Evolutionary conservation across 1,284 basidiomycete genomes (phyloP), one percentile per base, ranked within the genome.

Genomic region (Rhodotorula glutinis): DNA sequence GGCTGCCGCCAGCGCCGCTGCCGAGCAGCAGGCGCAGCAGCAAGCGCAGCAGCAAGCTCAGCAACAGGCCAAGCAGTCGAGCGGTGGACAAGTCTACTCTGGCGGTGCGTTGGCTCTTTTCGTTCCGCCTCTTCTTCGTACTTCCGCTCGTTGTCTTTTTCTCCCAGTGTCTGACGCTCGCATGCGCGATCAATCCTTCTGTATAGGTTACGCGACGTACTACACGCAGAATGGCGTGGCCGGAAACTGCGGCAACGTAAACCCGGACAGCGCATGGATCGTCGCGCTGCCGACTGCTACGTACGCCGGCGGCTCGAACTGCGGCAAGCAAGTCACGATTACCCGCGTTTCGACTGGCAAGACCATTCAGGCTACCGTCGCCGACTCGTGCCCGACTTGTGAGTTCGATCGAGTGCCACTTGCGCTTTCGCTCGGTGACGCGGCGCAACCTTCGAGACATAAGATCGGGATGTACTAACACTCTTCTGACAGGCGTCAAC

Each of bases 361-460:
- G 17, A 40, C 23, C 30, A 64, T 68, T 60, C 49, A 55, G 27
- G 66, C 62, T 3, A 27, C 60, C 33, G 60, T 64, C 21, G 66
- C 66, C 38, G 56, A 57, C 56, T 57, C 54, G 29, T 67, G 66
- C 61, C 66, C 62, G 23, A 67, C 69, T 40, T 69, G 66, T 27
- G 46, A 19, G 25, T 53, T 25, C 57, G n/a, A n/a, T n/a, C n/a
- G n/a, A n/a, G n/a, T n/a, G 3, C n/a, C 25, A 16, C 40, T n/a
- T 47, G 27, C n/a, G n/a, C n/a, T n/a, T n/a, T n/a, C n/a, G n/a
- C n/a, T n/a, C n/a, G n/a, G n/a, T n/a, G n/a, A n/a, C n/a, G n/a
- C n/a, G n/a, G n/a, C n/a, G n/a, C n/a, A n/a, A n/a, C n/a, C n/a
- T n/a, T n/a, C n/a, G n/a, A n/a, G n/a, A n/a, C 52, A 13, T 27